These are phyloP conservation scores for Potentilla sterilis DNA, from an alignment of 306 rosid genomes.

Conservation along the genomic window DNA sequence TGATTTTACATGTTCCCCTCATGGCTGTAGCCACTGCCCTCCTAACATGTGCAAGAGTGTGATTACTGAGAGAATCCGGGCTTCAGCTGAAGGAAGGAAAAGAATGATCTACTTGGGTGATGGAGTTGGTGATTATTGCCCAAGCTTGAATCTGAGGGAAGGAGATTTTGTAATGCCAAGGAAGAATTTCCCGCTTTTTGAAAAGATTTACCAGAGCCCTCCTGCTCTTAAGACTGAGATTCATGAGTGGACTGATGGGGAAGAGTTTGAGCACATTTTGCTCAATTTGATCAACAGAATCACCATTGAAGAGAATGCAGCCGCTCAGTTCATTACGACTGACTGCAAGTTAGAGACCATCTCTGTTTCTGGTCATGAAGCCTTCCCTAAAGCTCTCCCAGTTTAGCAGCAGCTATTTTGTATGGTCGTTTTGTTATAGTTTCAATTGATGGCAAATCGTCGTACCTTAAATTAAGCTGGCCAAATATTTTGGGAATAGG, in stretches of 20 bases:
- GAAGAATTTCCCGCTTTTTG: constrained; percentile 26
- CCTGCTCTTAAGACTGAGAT: constrained; percentile 2
- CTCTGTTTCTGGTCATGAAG: constrained; percentile 30
- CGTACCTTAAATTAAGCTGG: background rate
- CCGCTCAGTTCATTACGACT: background rate
- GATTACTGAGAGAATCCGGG: constrained; percentile 21
- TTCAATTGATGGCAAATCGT: background rate
- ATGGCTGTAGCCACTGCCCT: constrained; percentile 62
- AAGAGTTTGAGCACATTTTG: constrained; percentile 23
- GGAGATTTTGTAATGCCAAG: constrained; percentile 28
- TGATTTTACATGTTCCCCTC: constrained; percentile 52
- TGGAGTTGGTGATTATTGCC: constrained; percentile 31
- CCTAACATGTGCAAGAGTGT: constrained; percentile 76
- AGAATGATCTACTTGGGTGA: constrained; percentile 7
- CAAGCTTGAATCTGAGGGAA: constrained; percentile 31
- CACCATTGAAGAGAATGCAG: constrained; percentile 14
- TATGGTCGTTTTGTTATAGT: background rate
- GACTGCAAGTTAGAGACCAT: constrained; percentile 48
- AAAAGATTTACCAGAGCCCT: constrained; percentile 25
- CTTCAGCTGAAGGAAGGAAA: constrained; percentile 15
- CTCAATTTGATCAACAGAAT: background rate
- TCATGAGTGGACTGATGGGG: constrained; percentile 34
- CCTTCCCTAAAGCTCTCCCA: constrained; percentile 41
- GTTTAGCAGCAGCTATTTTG: constrained; percentile 24
- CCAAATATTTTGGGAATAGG: background rate